Conservation (phyloP, 805 yeast species). For the Zygotorulaspora chibaensis region DNA sequence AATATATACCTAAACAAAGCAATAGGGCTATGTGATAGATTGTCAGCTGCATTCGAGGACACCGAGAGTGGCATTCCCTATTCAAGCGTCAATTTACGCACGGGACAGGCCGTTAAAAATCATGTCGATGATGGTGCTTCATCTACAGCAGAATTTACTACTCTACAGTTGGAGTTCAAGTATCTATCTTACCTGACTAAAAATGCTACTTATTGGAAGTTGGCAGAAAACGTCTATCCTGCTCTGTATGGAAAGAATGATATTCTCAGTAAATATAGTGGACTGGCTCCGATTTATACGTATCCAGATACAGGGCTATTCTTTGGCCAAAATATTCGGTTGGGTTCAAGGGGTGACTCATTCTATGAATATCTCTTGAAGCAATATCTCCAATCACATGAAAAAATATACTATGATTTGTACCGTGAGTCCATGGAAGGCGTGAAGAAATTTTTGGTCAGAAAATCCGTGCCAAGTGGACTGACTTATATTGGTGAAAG, state of each 20-base stretch:
- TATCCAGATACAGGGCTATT: constrained; percentile 70
- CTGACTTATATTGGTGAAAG: constrained; percentile 74
- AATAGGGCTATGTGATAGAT: constrained; percentile 66
- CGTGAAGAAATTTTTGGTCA: constrained; percentile 61
- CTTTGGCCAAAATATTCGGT: constrained; percentile 59
- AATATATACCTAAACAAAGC: constrained; percentile 75
- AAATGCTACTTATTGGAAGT: constrained; percentile 71
- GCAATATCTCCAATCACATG: constrained; percentile 75
- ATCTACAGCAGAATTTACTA: constrained; percentile 85
- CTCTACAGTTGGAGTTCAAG: constrained; percentile 82
- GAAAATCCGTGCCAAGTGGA: constrained; percentile 56
- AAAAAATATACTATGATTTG: constrained; percentile 61
- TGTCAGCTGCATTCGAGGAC: constrained; percentile 61
- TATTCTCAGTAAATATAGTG: constrained; percentile 42
- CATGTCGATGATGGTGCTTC: constrained; percentile 74
- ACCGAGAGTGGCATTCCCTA: constrained; percentile 68
- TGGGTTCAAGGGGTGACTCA: constrained; percentile 91
- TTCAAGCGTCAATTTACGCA: constrained; percentile 66
- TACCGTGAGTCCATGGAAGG: constrained; percentile 76
- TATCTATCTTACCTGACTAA: constrained; percentile 78
- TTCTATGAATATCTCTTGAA: constrained; percentile 86
- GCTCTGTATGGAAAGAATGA: constrained; percentile 58
- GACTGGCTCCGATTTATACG: constrained; percentile 78
- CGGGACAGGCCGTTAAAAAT: constrained; percentile 55
- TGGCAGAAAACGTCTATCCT: constrained; percentile 68